Conservation (phyloP, 179 eudicot genomes). For the Heliamphora pulchella region DNA sequence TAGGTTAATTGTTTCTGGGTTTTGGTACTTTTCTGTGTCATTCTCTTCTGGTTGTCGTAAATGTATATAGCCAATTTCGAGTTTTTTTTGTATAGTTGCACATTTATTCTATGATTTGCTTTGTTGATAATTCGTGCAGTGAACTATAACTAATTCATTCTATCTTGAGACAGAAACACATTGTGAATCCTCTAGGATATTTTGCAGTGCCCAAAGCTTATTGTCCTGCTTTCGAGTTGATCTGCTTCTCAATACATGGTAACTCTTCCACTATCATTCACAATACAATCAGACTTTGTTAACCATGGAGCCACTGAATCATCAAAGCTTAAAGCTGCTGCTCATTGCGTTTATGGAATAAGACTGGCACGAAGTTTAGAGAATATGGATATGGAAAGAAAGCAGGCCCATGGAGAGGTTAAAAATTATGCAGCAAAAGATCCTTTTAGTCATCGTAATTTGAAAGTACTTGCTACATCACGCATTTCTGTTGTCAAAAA, state of each 20-base stretch:
- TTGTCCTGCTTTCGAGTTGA: conserved; percentile 14
- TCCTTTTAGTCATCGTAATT: conserved; percentile 21
- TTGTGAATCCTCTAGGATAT: conserved; percentile 2
- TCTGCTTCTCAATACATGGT: conserved; percentile 35
- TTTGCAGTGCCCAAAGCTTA: conserved; percentile 10
- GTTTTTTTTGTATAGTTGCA: background rate
- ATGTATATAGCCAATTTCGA: no score
- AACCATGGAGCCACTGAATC: conserved; percentile 24
- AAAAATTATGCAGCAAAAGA: conserved; percentile 15
- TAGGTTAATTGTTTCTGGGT: no score
- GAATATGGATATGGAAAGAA: conserved; percentile 22
- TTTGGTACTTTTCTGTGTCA: background rate
- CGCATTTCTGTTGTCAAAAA: conserved; percentile 28
- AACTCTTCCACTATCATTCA: conserved; percentile 32
- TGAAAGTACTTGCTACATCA: conserved; percentile 35
- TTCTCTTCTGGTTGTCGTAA: background rate
- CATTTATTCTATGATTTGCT: background rate
- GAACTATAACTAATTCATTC: conserved; percentile 2
- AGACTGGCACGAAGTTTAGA: conserved; percentile 22
- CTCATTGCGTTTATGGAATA: conserved; percentile 20
- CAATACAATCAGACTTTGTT: conserved; percentile 28
- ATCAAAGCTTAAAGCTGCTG: conserved; percentile 23
- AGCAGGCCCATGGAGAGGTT: conserved; percentile 19
- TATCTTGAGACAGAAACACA: conserved; percentile 15
- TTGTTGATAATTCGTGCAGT: background rate